Conservation (phyloP, 1,139 yeast genomes). For the Yueomyces sp. region DNA sequence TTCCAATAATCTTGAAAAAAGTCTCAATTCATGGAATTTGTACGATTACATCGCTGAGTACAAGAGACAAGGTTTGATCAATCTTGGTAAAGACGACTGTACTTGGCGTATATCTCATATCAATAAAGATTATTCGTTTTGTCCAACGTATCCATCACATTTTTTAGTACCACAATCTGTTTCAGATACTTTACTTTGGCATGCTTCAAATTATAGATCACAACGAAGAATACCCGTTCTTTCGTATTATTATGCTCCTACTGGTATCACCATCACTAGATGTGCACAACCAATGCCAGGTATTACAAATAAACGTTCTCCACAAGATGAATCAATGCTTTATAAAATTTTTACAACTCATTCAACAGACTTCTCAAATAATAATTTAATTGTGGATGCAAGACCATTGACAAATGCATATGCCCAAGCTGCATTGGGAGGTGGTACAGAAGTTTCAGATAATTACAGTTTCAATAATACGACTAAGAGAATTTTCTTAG, state of each 20-base stretch:
- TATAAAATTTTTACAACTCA: constrained; percentile 44
- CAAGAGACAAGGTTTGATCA: constrained; percentile 42
- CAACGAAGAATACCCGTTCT: constrained; percentile 76
- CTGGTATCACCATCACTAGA: constrained; percentile 71
- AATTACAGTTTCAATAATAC: constrained; percentile 40
- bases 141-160: constrained; percentile 62
- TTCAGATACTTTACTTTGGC: constrained; percentile 70
- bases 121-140: constrained; percentile 54
- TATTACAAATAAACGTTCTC: constrained; percentile 70
- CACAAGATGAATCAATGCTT: constrained; percentile 80
- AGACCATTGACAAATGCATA: constrained; percentile 89
- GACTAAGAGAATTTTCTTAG: constrained; percentile 63
- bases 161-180: constrained; percentile 62
- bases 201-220: constrained; percentile 78
- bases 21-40: constrained; percentile 56
- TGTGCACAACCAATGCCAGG: constrained; percentile 94
- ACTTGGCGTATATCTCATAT: constrained; percentile 62
- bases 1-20: constrained; percentile 45
- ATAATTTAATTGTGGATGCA: constrained; percentile 76
- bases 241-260: constrained; percentile 59
- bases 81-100: constrained; percentile 12
- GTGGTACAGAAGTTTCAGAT: constrained; percentile 91
- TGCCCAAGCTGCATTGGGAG: constrained; percentile 95
- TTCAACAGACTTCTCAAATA: constrained; percentile 20
- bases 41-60: constrained; percentile 58